A percentile compares a stretch with the other conserved stretches of the same genome.
Evolutionary conservation across 176 grass and related monocot genomes (phyloP).

Genomic region (Musa beccarii): DNA sequence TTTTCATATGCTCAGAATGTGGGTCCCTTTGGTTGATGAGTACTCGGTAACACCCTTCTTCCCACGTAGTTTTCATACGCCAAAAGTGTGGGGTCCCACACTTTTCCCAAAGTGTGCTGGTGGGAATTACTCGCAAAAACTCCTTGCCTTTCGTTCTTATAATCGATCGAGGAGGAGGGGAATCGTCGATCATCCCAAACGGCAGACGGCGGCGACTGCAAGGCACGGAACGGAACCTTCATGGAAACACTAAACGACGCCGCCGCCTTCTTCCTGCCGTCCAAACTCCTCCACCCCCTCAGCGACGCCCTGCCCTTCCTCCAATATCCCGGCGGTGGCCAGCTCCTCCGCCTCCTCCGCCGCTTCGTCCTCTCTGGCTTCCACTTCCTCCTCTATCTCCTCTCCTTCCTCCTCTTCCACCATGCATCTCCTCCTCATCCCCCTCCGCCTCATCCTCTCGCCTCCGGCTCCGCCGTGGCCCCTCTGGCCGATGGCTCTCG

Average conservation of each 20-base stretch:
- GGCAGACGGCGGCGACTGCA: not conserved
- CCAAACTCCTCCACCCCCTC: slow-evolving; percentile 14
- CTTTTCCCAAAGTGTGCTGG: too few relatives aligned
- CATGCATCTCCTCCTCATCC: slow-evolving; percentile 5
- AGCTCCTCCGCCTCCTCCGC: slow-evolving; percentile 29
- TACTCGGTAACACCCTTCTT: too few relatives aligned
- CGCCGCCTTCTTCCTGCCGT: slow-evolving; percentile 2
- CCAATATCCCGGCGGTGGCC: slow-evolving; percentile 6
- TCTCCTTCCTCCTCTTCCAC: not conserved
- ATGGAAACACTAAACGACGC: not conserved
- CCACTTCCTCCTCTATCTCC: slow-evolving; percentile 35
- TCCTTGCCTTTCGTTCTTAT: too few relatives aligned
- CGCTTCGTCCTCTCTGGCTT: slow-evolving; percentile 37
- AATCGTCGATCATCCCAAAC: not conserved
- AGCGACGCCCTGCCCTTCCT: slow-evolving; percentile 29
- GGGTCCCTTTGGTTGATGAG: too few relatives aligned
- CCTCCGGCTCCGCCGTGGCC: slow-evolving; percentile 12
- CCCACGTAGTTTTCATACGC: too few relatives aligned
- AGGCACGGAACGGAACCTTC: not conserved
- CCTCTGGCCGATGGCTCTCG: slow-evolving; percentile 10
- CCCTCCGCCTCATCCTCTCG: not conserved
- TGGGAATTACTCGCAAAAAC: too few relatives aligned
- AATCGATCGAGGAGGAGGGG: too few relatives aligned
- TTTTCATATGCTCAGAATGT: too few relatives aligned
- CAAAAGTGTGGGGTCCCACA: too few relatives aligned